phyloP scores from a whole-genome alignment of 2,329 filamentous ascomycete genomes.

The Xylariaceae sp. region DNA sequence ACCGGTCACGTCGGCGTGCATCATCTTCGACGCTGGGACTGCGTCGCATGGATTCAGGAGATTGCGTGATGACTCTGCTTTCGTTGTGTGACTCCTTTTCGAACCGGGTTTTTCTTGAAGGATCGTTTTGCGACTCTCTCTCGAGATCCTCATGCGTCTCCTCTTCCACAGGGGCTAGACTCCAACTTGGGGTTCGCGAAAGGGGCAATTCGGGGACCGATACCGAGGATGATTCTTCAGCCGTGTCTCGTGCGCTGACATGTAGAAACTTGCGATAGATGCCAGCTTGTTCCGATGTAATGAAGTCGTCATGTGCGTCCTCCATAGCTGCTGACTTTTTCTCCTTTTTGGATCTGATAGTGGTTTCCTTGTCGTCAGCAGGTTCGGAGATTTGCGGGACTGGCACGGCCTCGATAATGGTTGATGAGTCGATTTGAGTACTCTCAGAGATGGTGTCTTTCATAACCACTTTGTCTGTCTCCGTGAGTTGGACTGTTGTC shows the following conservation, averaged over 20 bases:
- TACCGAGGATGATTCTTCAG: constrained; percentile 3
- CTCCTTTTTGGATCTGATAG: constrained; percentile 9
- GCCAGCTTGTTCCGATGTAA: constrained; percentile 26
- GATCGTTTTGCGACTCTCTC: constrained; percentile 25
- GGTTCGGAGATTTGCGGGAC: constrained; percentile 17
- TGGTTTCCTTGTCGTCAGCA: constrained; percentile 4
- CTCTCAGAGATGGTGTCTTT: constrained; percentile 20
- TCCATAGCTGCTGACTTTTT: constrained; percentile 23
- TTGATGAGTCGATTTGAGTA: constrained; percentile 35
- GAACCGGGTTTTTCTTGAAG: constrained; percentile 18
- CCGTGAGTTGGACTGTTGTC: too few species aligned
- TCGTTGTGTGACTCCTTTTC: constrained; percentile 42
- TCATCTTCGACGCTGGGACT: constrained; percentile 30
- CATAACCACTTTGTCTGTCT: too few species aligned
- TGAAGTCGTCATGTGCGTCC: constrained; percentile 26
- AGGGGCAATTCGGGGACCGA: constrained; percentile 21
- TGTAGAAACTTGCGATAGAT: constrained; percentile 7
- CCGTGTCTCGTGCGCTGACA: neutral
- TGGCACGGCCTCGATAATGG: constrained; percentile 24
- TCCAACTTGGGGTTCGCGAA: constrained; percentile 28
- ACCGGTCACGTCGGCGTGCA: constrained; percentile 40
- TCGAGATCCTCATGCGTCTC: constrained; percentile 45
- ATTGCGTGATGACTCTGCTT: constrained; percentile 44
- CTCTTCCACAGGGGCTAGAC: constrained; percentile 49
- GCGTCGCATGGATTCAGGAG: constrained; percentile 39